Evolutionary conservation across 495 filamentous ascomycete genomes (phyloP).

Genomic region (Lepidopterella palustris): DNA sequence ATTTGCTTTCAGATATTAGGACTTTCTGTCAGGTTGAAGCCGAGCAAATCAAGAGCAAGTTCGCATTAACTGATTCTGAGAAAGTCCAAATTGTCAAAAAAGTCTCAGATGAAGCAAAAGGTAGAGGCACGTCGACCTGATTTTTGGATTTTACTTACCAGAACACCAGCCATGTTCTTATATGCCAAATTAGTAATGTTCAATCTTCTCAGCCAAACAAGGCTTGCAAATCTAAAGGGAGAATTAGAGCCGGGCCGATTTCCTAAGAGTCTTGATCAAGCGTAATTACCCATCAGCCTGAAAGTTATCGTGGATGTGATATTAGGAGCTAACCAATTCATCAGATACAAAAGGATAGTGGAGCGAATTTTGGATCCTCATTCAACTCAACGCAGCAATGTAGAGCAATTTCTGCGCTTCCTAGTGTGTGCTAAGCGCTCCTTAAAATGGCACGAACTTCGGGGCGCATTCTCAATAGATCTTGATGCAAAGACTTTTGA

Average conservation of each 20-base stretch:
- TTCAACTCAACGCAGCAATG: conserved; percentile 7
- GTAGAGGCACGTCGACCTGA: background rate
- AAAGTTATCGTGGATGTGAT: background rate
- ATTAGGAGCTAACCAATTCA: background rate
- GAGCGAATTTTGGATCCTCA: conserved; percentile 30
- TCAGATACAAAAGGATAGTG: conserved; percentile 41
- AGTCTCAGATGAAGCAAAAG: conserved; percentile 5
- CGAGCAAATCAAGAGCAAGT: background rate
- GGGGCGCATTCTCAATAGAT: conserved; percentile 33
- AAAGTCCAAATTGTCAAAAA: background rate
- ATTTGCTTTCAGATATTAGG: conserved; percentile 21
- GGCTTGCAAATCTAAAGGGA: conserved; percentile 23
- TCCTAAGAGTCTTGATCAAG: conserved; percentile 37
- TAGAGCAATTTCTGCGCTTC: conserved; percentile 40
- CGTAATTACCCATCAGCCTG: conserved; percentile 31
- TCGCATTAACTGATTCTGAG: background rate
- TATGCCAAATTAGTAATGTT: conserved; percentile 40
- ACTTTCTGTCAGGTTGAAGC: background rate
- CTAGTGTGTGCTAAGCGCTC: conserved; percentile 41
- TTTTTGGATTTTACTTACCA: background rate
- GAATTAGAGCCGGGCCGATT: conserved; percentile 32
- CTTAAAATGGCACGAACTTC: conserved; percentile 44
- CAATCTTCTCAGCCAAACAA: conserved; percentile 36
- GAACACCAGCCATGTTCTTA: conserved; percentile 44
- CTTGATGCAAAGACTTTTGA: conserved; percentile 11